Evolutionary conservation across 352 stramenopile species (phyloP).

Genomic region (Globisporangium irregulare): DNA sequence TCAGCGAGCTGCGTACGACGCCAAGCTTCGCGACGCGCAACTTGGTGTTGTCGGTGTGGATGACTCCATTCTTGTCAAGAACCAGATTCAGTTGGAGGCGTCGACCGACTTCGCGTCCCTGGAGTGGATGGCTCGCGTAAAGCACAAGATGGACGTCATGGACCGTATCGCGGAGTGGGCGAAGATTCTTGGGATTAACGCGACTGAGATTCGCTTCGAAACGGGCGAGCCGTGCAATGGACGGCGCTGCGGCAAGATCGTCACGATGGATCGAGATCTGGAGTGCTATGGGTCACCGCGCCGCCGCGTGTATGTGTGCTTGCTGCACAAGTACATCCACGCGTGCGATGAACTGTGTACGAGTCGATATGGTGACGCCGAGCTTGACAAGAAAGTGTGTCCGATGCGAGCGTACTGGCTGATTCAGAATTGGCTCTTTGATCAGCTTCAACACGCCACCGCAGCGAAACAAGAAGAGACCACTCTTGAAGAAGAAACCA

Average conservation of each 20-base stretch:
- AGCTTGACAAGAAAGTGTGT: slow-evolving; percentile 67
- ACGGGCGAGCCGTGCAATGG: slow-evolving; percentile 60
- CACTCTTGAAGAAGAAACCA: slow-evolving; percentile 19
- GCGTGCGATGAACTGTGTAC: slow-evolving; percentile 74
- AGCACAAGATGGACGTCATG: slow-evolving; percentile 88
- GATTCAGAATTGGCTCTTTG: slow-evolving; percentile 78
- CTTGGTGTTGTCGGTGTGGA: slow-evolving; percentile 7
- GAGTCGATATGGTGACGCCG: slow-evolving; percentile 50
- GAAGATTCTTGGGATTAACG: slow-evolving; percentile 51
- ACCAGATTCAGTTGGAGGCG: slow-evolving; percentile 67
- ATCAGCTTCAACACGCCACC: slow-evolving; percentile 42
- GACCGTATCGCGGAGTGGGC: slow-evolving; percentile 72
- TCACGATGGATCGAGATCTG: slow-evolving; percentile 77
- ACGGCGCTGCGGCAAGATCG: slow-evolving; percentile 70
- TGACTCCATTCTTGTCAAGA: slow-evolving; percentile 36
- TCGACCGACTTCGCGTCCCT: slow-evolving; percentile 73
- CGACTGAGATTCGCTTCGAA: slow-evolving; percentile 74
- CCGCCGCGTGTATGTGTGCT: slow-evolving; percentile 70
- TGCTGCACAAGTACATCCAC: slow-evolving; percentile 82
- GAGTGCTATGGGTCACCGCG: slow-evolving; percentile 67
- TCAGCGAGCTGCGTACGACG: slow-evolving; percentile 54
- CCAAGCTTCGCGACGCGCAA: slow-evolving; percentile 30
- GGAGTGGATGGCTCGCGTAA: slow-evolving; percentile 80
- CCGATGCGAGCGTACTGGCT: slow-evolving; percentile 72
- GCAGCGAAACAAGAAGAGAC: slow-evolving; percentile 10